Base-by-base conservation (phyloP, 2,329 filamentous ascomycete species). In the Emericellopsis atlantica region DNA sequence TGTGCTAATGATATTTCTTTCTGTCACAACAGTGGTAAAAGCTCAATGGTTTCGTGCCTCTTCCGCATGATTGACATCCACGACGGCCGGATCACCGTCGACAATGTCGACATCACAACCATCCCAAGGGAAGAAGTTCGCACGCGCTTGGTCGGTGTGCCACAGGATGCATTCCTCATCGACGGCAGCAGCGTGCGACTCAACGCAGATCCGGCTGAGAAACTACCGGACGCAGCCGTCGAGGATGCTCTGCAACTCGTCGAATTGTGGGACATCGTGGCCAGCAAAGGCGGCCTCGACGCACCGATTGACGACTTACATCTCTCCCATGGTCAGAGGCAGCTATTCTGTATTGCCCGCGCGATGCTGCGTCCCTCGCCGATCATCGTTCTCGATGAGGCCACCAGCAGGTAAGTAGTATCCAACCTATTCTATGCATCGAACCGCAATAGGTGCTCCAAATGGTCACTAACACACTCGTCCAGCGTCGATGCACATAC, bases 141-240 rank as follows among this genome's bases (percentile, higher is more conserved):
- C 9, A 42, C 48, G 2, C 40, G 49, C 1, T 54, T 74, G 9
- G 59, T 64, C 21, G 60, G 57, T 4, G 53, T 73, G 4, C 65
- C 72, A 0, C 72, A 76, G 53, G 71, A 76, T 39, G 58, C 67
- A 1, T 66, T 70, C 47, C 56, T 71, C 22, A 57, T 74, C 4
- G 59, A 61, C 5, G 67, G 65, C 16, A 65, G 55, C 0, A 52
- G 44, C 6, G 55, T 76, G 2, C 61, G 68, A 3, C 48, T 58
- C 12, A 76, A 75, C 21, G 53, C 68, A 1, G 70, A 74, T 44
- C 69, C 70, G 0, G 46, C 50, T 14, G 47, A 48, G 6, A 48
- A 46, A 4, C 53, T 55, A 31, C 50, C 58, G 0, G 63, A 72
- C 35, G 56, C 59, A 9, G 54, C 56, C 1, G 62, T 74, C 43